Conservation (phyloP, 1,284 basidiomycete species). For the Ganoderma meredithae region DNA sequence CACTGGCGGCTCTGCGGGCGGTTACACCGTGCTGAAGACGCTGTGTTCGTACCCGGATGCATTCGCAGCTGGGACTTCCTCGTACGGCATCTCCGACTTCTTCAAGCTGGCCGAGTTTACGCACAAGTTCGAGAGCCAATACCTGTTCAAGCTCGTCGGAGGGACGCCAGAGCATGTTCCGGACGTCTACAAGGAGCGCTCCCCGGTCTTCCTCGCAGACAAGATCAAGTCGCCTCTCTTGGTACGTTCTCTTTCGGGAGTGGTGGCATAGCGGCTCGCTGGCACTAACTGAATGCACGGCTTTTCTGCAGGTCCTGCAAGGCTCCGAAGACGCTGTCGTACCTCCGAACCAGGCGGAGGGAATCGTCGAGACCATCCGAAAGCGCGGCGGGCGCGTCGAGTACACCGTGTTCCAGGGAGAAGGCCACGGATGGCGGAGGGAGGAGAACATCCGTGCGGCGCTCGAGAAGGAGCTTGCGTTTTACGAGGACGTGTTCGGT, state of each 20-base stretch:
- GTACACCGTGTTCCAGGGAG: slow-evolving; percentile 56
- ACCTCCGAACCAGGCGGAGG: slow-evolving; percentile 56
- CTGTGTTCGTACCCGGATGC: slow-evolving; percentile 41
- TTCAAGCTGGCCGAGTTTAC: slow-evolving; percentile 50
- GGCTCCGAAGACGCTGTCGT: slow-evolving; percentile 55
- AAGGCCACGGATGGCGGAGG: slow-evolving; percentile 61
- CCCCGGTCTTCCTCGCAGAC: slow-evolving; percentile 54
- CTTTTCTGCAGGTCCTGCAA: slow-evolving; percentile 53
- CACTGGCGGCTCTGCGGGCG: slow-evolving; percentile 58
- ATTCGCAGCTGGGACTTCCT: slow-evolving; percentile 51
- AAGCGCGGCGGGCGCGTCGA: slow-evolving; percentile 51
- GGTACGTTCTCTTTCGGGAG: slow-evolving; percentile 39
- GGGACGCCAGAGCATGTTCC: slow-evolving; percentile 52
- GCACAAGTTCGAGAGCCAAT: slow-evolving; percentile 62
- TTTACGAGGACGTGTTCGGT: slow-evolving; percentile 44
- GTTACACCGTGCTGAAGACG: slow-evolving; percentile 56
- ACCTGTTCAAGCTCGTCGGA: slow-evolving; percentile 54
- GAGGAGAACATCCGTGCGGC: slow-evolving; percentile 54
- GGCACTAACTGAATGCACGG: neutral
- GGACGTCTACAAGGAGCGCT: slow-evolving; percentile 53
- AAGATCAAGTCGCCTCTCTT: slow-evolving; percentile 57
- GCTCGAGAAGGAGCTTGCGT: slow-evolving; percentile 50
- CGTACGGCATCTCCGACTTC: slow-evolving; percentile 57
- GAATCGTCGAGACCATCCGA: slow-evolving; percentile 51
- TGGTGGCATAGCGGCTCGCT: neutral